Conservation (phyloP, 2,329 filamentous ascomycete species). For the Penicillium decumbens region DNA sequence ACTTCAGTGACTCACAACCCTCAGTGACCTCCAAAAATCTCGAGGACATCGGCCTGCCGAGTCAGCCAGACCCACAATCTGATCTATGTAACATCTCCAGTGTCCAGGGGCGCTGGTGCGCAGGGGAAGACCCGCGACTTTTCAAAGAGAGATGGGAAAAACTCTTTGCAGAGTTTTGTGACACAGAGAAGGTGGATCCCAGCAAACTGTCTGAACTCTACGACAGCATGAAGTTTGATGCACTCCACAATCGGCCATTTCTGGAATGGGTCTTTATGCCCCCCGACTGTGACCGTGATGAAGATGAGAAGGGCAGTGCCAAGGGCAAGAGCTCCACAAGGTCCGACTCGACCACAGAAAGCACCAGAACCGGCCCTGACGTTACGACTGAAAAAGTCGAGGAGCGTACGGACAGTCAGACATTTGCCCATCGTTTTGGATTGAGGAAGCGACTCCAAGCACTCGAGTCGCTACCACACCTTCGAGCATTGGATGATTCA, state of each 20-base stretch:
- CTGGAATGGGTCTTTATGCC: slow-evolving; percentile 97
- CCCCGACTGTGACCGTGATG: slow-evolving; percentile 69
- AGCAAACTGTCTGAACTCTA: slow-evolving; percentile 98
- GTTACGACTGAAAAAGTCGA: slow-evolving; percentile 24
- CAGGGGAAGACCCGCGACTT: slow-evolving; percentile 86
- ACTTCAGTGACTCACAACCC: slow-evolving; percentile 55
- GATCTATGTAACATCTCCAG: slow-evolving; percentile 55
- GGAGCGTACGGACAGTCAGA: slow-evolving; percentile 31
- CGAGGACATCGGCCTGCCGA: slow-evolving; percentile 11
- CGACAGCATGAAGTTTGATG: slow-evolving; percentile 99
- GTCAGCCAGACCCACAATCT: slow-evolving; percentile 15
- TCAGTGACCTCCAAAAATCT: slow-evolving; percentile 30
- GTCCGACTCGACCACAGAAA: slow-evolving; percentile 20
- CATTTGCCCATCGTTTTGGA: slow-evolving; percentile 40
- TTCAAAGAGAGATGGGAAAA: slow-evolving; percentile 99
- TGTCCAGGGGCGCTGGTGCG: slow-evolving; percentile 93
- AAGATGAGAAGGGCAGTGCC: slow-evolving; percentile 49
- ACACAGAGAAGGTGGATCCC: slow-evolving; percentile 95
- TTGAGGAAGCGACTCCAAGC: slow-evolving; percentile 52
- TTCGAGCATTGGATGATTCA: slow-evolving; percentile 48
- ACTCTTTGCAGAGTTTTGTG: slow-evolving; percentile 91
- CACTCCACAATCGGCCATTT: slow-evolving; percentile 91
- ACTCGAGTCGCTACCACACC: slow-evolving; percentile 41
- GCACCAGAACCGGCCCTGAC: slow-evolving; percentile 23
- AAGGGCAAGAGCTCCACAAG: slow-evolving; percentile 19